phyloP scores from a whole-genome alignment of 202 grass and related monocot genomes.

The Carex sylvatica region DNA sequence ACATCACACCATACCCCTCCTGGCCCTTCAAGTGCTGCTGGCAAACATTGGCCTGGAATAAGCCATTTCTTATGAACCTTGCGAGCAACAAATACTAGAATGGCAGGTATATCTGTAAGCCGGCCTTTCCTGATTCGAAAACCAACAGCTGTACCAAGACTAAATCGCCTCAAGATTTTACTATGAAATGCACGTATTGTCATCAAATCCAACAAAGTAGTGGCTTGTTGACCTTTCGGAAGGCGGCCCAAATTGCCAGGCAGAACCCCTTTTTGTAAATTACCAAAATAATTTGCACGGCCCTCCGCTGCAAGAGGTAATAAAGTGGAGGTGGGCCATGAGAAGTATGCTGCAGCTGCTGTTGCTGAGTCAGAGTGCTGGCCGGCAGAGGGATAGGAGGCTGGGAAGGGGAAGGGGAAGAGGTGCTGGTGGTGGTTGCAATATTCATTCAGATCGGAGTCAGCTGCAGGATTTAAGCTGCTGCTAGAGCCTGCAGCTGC shows the following conservation, averaged over 20 bases:
- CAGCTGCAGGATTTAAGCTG: background rate
- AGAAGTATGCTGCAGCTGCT: slow-evolving; percentile 64
- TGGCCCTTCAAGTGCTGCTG: slow-evolving; percentile 72
- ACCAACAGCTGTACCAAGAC: slow-evolving; percentile 75
- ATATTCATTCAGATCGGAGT: slow-evolving; percentile 1
- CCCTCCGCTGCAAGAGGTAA: slow-evolving; percentile 71
- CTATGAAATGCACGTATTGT: slow-evolving; percentile 89
- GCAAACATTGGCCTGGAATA: slow-evolving; percentile 49
- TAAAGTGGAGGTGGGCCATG: slow-evolving; percentile 82
- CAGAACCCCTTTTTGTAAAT: slow-evolving; percentile 83
- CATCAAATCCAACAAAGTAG: slow-evolving; percentile 88
- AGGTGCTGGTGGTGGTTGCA: slow-evolving; percentile 33
- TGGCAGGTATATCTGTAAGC: slow-evolving; percentile 69
- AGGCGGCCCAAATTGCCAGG: slow-evolving; percentile 55
- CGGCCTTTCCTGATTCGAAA: slow-evolving; percentile 70
- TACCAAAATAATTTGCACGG: slow-evolving; percentile 79
- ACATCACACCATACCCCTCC: slow-evolving; percentile 86
- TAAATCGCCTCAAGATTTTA: slow-evolving; percentile 74
- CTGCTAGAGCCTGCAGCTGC: background rate
- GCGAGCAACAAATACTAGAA: slow-evolving; percentile 77
- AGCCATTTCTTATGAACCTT: slow-evolving; percentile 86
- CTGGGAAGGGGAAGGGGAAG: slow-evolving; percentile 14
- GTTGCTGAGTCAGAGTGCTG: slow-evolving; percentile 57
- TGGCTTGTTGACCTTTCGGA: slow-evolving; percentile 66
- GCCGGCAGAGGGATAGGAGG: slow-evolving; percentile 65